These are phyloP conservation scores for Euphorbia pulcherrima DNA, from an alignment of 345 rosid species.

Conservation along the genomic window DNA sequence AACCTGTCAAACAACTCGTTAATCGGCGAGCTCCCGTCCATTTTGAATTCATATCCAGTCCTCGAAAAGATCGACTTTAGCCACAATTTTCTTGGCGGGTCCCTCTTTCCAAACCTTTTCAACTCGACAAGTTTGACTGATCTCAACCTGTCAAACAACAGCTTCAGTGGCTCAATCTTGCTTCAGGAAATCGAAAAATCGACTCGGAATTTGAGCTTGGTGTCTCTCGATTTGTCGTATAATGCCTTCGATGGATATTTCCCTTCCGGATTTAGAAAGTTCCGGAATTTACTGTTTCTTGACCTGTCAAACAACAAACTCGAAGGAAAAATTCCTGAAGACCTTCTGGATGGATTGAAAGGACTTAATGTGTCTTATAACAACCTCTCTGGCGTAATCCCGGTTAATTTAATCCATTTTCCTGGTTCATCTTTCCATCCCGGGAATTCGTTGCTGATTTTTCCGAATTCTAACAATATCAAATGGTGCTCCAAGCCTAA, in stretches of 20 bases:
- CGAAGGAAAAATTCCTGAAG: slow-evolving; percentile 62
- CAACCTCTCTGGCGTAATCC: slow-evolving; percentile 73
- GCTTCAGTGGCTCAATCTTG: slow-evolving; percentile 65
- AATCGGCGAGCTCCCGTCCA: slow-evolving; percentile 58
- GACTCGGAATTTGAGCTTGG: slow-evolving; percentile 48
- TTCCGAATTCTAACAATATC: slow-evolving; percentile 40
- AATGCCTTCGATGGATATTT: slow-evolving; percentile 61
- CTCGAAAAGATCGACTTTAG: slow-evolving; percentile 68
- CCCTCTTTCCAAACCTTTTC: slow-evolving; percentile 54
- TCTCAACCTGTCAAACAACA: slow-evolving; percentile 67
- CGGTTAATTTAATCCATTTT: slow-evolving; percentile 56
- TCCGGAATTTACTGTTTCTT: slow-evolving; percentile 49
- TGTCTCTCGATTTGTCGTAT: slow-evolving; percentile 58
- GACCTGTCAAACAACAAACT: slow-evolving; percentile 65
- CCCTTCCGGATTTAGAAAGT: slow-evolving; percentile 40
- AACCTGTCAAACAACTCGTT: slow-evolving; percentile 59
- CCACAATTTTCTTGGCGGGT: slow-evolving; percentile 52
- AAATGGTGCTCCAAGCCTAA: slow-evolving; percentile 33
- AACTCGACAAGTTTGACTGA: slow-evolving; percentile 52
- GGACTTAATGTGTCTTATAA: slow-evolving; percentile 61
- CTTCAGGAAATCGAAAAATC: slow-evolving; percentile 38
- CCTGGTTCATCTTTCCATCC: slow-evolving; percentile 86
- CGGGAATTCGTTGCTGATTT: slow-evolving; percentile 58
- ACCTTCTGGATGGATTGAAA: slow-evolving; percentile 55
- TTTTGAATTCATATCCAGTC: slow-evolving; percentile 59